These are phyloP conservation scores for Mortierella antarctica DNA, from an alignment of 192 early-diverging fungal species.

Conservation along the genomic window DNA sequence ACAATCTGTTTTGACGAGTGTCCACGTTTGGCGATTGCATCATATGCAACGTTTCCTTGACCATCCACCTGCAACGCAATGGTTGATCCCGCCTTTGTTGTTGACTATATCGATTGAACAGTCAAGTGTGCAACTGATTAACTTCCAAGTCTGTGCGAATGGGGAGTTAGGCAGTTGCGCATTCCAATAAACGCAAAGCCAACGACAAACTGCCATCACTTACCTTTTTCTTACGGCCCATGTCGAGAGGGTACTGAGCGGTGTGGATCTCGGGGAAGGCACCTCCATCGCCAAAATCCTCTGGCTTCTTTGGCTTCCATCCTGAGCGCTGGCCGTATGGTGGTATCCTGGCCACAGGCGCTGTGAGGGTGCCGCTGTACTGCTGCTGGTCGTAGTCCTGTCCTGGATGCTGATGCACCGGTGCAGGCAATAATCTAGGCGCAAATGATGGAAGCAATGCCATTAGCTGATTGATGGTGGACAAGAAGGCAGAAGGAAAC, in stretches of 20 bases:
- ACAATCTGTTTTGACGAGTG: conserved; percentile 75
- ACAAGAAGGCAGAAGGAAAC: no score
- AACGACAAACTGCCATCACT: not conserved
- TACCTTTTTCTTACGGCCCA: conserved; percentile 83
- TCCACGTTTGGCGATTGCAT: conserved; percentile 87
- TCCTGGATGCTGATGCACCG: conserved; percentile 44
- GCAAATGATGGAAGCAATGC: not conserved
- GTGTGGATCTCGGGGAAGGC: conserved; percentile 95
- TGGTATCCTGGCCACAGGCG: conserved; percentile 60
- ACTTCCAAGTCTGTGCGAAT: not conserved
- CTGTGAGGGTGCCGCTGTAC: conserved; percentile 20
- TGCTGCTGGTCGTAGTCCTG: conserved; percentile 37
- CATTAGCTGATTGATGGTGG: not conserved
- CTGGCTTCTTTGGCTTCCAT: conserved; percentile 80
- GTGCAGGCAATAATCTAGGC: conserved; percentile 37
- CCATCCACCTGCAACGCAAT: conserved; percentile 91
- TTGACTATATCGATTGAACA: conserved; percentile 11
- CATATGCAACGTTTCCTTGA: conserved; percentile 90
- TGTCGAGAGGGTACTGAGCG: conserved; percentile 93
- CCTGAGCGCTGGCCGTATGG: conserved; percentile 83
- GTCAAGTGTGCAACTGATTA: not conserved
- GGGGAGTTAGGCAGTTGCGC: not conserved
- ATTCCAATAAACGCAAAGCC: no score
- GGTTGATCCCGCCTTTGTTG: conserved; percentile 63
- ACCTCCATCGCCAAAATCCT: conserved; percentile 97